A percentile compares a stretch with the other conserved stretches of the same genome.
Conservation (phyloP, 2,329 filamentous ascomycete genomes). For the Cytospora paraplurivora region DNA sequence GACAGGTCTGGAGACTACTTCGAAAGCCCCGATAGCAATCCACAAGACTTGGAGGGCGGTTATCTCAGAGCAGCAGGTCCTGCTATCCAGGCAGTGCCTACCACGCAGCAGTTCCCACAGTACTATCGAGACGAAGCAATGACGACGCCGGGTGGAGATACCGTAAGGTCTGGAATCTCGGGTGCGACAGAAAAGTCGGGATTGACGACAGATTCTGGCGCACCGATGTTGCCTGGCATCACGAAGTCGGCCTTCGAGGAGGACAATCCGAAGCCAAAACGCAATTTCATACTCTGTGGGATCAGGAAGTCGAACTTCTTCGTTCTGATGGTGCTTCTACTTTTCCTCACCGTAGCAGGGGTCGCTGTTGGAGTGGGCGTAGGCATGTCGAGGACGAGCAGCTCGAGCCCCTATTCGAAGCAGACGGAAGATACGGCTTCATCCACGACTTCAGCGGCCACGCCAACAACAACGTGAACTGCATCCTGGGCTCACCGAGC, state of each 20-base stretch:
- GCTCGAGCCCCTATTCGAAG: slow-evolving; percentile 11
- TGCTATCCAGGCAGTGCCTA: background rate
- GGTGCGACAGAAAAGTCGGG: background rate
- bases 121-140: background rate
- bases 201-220: background rate
- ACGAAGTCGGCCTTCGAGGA: slow-evolving; percentile 15
- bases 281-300: slow-evolving; percentile 1
- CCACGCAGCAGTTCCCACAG: background rate
- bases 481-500: too few relatives aligned
- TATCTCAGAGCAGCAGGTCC: background rate
- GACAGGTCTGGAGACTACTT: background rate
- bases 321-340: background rate
- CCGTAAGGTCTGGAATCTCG: background rate
- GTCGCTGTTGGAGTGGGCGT: slow-evolving; percentile 18
- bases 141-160: background rate
- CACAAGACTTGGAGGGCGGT: background rate
- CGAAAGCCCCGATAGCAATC: background rate
- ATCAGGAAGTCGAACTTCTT: slow-evolving; percentile 12
- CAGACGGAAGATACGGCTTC: background rate
- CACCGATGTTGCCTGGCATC: slow-evolving; percentile 9
- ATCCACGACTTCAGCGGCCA: background rate
- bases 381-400: slow-evolving; percentile 7
- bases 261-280: background rate
- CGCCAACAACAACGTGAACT: background rate
- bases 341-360: slow-evolving; percentile 11